Evolutionary conservation across 306 rosid species (phyloP).

Genomic region (Rubus idaeus): DNA sequence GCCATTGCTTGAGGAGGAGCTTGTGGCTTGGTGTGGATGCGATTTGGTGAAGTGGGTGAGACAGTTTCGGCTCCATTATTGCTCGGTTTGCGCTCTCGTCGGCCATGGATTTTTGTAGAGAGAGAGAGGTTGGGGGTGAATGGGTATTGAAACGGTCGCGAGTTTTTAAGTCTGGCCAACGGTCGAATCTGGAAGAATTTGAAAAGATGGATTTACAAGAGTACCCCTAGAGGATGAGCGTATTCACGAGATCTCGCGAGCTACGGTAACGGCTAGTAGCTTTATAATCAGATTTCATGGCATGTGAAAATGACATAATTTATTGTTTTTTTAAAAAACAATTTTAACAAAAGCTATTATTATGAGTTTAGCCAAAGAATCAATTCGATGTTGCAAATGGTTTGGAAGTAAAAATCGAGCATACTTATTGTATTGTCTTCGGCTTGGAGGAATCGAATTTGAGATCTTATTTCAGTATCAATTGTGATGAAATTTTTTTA

Average conservation of each 20-base stretch:
- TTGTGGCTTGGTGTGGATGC: conserved; percentile 89
- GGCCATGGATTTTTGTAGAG: conserved; percentile 38
- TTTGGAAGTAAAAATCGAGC: no score
- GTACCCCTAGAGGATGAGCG: conserved; percentile 14
- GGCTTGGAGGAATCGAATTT: no score
- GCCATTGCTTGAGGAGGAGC: conserved; percentile 97
- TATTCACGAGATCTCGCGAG: conserved; percentile 4
- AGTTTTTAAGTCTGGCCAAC: conserved; percentile 45
- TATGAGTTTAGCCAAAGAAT: no score
- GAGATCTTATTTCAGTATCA: no score
- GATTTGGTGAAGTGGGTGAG: conserved; percentile 92
- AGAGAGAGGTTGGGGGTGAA: not conserved
- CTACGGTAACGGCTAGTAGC: conserved; percentile 32
- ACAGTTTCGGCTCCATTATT: conserved; percentile 69
- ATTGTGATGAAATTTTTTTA: no score
- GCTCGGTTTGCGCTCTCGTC: conserved; percentile 43
- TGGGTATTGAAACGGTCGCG: conserved; percentile 15
- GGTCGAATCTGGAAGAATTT: conserved; percentile 48
- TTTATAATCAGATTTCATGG: no score
- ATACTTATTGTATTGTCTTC: no score
- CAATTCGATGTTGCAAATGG: no score
- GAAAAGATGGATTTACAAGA: conserved; percentile 17
- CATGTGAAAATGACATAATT: no score
- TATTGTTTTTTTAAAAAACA: no score
- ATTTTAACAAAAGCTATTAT: no score